Evolutionary conservation across 129 eudicot species (phyloP), one percentile per base, ranked within the genome.

Genomic region (Flaveria bidentis): DNA sequence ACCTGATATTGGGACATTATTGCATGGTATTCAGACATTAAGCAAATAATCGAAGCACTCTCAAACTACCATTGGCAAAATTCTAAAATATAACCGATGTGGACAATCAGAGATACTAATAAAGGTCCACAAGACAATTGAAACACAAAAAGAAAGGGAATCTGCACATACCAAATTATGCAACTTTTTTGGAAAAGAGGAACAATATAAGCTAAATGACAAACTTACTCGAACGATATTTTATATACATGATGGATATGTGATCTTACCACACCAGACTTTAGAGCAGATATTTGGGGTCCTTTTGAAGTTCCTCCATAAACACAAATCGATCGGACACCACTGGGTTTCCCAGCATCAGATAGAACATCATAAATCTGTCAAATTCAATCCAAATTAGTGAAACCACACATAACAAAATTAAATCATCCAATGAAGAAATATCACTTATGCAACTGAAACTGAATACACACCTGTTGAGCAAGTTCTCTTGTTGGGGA

Each of bases 401-500:
- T 67, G n/a, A 64, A 15, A n/a, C 16, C 22, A 52, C 53, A 17
- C 51, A 64, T 67, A 17, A 76, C 17, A 11, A 60, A 76, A 45
- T 11, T 14, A 15, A n/a, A 57, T 17, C 45, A 1, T 9, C 7
- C 16, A 45, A 15, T 14, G 28, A 51, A 71, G 18, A 49, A 45
- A 75, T 0, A 28, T 9, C 47, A 20, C 15, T 23, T 16, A 52
- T 41, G 74, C 23, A 67, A 76, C 1, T 55, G 58, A 46, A 36
- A 71, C 33, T 42, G 64, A n/a, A 36, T 52, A 80, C 96, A 76
- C 72, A 91, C 99, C 83, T 94, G 99, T 85, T 94, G 99, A 69
- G 99, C 99, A 77, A 94, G 89, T 90, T 94, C 99, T 50, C 99
- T 83, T 52, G 99, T 94, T 25, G 99, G 99, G 26, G 99, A 84